Base-by-base conservation (phyloP, 2,329 filamentous ascomycete species). In the Fusarium falciforme region DNA sequence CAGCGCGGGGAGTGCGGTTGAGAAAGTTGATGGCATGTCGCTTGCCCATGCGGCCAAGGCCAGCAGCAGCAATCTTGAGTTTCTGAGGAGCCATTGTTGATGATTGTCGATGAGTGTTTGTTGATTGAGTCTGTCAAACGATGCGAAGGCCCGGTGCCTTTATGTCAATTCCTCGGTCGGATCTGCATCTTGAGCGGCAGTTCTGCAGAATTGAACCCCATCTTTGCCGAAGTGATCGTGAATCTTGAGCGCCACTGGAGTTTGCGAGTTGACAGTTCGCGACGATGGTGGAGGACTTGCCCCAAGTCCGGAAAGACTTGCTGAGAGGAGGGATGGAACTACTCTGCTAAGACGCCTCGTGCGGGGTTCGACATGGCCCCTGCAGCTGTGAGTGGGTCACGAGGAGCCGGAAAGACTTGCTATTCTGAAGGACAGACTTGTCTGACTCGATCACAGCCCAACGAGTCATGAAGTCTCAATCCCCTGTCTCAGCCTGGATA, bases 1-100 rank as follows among this genome's bases (percentile, higher is more conserved):
- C 79, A 11, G 87, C 86, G 17, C 85, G 83, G 4, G 86, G 85
- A 5, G 84, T 84, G 5, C 82, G 80, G 69, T 85, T 79, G 40
- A 88, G 79, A 52, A 87, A 84, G 70, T 86, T 87, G 57, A 85
- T 77, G 47, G 85, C 87, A 78, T 89, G 87, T 17, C 86, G 83
- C 65, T 85, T 83, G 54, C 87, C 87, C 85, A 89, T 89, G 61
- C 87, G 85, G 44, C 87, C 87, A 31, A 88, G 85, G 63, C 87
- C 87, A 33, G 85, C 85, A 36, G 84, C 84, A 54, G 81, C 87
- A 62, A 88, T 80, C 70, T 84, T 81, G 69, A 87, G 79, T 65
- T 79, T 81, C n/a, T 67, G 67, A 38, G 74, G 72, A 27, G 72
- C 55, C 72, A 76, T 76, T 65, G 40, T 58, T 33, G 25, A 55